phyloP scores from a whole-genome alignment of 2,329 filamentous ascomycete species.

The Pyrenophora seminiperda region DNA sequence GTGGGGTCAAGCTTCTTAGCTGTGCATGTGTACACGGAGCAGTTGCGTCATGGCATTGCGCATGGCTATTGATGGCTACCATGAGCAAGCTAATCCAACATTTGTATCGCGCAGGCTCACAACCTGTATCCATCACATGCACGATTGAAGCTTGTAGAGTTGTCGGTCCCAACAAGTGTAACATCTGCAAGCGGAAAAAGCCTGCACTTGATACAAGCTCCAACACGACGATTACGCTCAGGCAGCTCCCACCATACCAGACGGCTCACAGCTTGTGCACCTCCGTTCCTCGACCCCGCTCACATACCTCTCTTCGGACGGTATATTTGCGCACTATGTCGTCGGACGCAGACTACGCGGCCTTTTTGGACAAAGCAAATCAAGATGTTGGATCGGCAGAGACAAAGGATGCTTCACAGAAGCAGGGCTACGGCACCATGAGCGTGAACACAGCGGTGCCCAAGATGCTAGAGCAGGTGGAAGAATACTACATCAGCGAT shows the following conservation, averaged over 20 bases:
- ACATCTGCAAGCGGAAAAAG: background rate
- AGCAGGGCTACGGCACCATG: constrained; percentile 41
- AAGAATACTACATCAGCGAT: constrained; percentile 76
- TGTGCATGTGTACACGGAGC: constrained; percentile 3
- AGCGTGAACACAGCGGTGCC: constrained; percentile 64
- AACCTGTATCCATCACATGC: background rate
- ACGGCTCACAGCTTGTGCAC: background rate
- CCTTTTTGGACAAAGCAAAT: constrained; percentile 88
- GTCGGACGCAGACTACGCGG: constrained; percentile 80
- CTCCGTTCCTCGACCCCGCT: background rate
- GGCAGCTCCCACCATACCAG: background rate
- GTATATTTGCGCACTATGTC: constrained; percentile 59
- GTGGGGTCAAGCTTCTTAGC: constrained; percentile 18
- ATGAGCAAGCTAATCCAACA: constrained; percentile 23
- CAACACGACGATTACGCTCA: background rate
- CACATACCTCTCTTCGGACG: background rate
- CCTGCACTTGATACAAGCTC: background rate
- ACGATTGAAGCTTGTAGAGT: too few species aligned
- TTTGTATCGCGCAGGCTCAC: background rate
- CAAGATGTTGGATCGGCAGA: constrained; percentile 57
- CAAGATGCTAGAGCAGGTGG: constrained; percentile 41
- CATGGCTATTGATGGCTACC: constrained; percentile 13
- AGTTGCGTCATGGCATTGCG: constrained; percentile 34
- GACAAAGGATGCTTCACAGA: constrained; percentile 27
- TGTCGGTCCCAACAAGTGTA: background rate